A percentile compares a stretch with the other conserved stretches of the same genome.
Evolutionary conservation across 1,284 basidiomycete genomes (phyloP).

Genomic region (Rhodotorula mucilaginosa): DNA sequence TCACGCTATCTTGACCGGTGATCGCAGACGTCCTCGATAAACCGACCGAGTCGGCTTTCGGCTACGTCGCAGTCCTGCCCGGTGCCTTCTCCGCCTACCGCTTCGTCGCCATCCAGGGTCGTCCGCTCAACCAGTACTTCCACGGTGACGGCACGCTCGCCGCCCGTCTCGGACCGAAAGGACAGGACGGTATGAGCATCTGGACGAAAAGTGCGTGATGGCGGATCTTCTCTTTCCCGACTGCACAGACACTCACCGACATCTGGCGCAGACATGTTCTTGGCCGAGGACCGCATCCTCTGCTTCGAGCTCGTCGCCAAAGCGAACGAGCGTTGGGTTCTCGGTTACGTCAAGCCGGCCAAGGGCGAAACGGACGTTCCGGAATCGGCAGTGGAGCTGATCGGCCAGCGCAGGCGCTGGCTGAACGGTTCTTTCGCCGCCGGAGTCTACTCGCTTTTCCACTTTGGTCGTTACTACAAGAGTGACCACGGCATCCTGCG

Average conservation of each 20-base stretch:
- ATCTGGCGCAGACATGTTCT: constrained; percentile 45
- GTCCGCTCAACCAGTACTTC: constrained; percentile 95
- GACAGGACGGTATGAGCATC: constrained; percentile 96
- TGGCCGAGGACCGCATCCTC: constrained; percentile 38
- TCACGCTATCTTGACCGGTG: neutral
- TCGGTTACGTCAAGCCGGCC: constrained; percentile 45
- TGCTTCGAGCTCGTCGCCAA: constrained; percentile 44
- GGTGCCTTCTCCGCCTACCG: constrained; percentile 96
- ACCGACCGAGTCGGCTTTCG: constrained; percentile 90
- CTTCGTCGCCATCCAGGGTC: constrained; percentile 83
- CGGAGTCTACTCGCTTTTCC: constrained; percentile 88
- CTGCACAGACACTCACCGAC: neutral
- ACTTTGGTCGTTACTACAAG: constrained; percentile 87
- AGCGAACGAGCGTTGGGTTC: constrained; percentile 65
- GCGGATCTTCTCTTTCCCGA: too few relatives aligned
- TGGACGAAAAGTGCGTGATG: constrained; percentile 63
- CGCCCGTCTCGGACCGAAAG: constrained; percentile 76
- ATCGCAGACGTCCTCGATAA: constrained; percentile 67
- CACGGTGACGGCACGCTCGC: constrained; percentile 78
- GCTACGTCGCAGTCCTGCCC: constrained; percentile 81
- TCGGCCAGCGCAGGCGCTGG: constrained; percentile 54
- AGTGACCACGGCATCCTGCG: constrained; percentile 61
- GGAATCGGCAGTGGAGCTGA: constrained; percentile 83
- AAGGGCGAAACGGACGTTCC: constrained; percentile 47
- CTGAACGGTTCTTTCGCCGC: constrained; percentile 96